Base-by-base conservation (phyloP, 768 basidiomycete genomes). In the Lactarius vividus region DNA sequence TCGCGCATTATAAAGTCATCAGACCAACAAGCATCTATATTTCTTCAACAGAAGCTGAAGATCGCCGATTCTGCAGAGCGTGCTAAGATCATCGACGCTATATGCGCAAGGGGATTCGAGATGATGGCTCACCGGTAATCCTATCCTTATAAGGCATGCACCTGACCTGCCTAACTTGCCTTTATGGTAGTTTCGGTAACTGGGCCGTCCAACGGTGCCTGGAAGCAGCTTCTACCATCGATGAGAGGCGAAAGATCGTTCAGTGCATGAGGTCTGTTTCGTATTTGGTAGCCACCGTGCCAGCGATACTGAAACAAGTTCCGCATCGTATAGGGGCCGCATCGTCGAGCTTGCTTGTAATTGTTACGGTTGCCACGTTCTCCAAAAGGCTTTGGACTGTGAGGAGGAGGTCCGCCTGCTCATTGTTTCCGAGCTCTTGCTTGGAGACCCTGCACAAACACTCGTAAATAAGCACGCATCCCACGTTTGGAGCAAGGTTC, bases 191-290 rank as follows among this genome's bases (percentile, higher is more conserved):
- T n/a, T 94, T 94, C 69, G 92, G 92, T 2, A 94, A 94, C 72
- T 94, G 92, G 92, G 92, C 92, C 0, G 92, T 94, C 42, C 92
- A 94, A 74, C 81, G 92, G 63, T 94, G 92, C 74, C 78, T 94
- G 4, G 92, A 94, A 72, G 89, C 89, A 0, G 90, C 90, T 57
- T 83, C 88, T 20, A 88, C 83, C 42, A 75, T 81, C 26, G 89
- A 91, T 49, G 92, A 94, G 73, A 79, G 89, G 66, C 80, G 88
- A 42, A 92, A 92, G 79, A 88, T 94, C 56, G 91, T 92, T 57
- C 76, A 78, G n/a, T 94, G 92, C 73, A 94, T 94, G 92, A 84
- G 88, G 92, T 91, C 63, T 28, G 79, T 39, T 33, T 20, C 31
- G 13, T 52, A 44, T 64, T 46, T 35, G 37, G 3, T 33, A 2